Conservation (phyloP, 2,329 filamentous ascomycete genomes). For the Fusarium citri region DNA sequence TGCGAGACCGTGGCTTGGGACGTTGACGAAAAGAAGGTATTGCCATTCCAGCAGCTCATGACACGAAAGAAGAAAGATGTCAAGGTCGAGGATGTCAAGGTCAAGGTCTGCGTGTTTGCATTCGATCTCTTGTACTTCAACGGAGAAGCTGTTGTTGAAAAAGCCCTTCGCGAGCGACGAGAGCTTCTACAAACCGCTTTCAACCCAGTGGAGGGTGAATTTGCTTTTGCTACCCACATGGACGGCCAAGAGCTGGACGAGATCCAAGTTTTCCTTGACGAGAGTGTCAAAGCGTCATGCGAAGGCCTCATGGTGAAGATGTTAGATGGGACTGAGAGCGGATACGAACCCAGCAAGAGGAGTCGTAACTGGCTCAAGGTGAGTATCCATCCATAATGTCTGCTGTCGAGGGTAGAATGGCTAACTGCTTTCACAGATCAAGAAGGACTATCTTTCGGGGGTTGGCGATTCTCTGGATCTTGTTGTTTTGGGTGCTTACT, state of each 20-base stretch:
- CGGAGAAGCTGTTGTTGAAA: constrained; percentile 88
- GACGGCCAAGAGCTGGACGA: constrained; percentile 91
- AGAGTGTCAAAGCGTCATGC: constrained; percentile 94
- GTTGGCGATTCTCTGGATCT: constrained; percentile 96
- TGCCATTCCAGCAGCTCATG: constrained; percentile 98
- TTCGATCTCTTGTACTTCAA: constrained; percentile 96
- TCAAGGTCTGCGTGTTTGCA: constrained; percentile 97
- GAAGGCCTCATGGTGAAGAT: constrained; percentile 99
- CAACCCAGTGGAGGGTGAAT: constrained; percentile 84
- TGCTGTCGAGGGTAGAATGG: constrained; percentile 66
- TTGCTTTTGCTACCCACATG: constrained; percentile 87
- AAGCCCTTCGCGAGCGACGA: constrained; percentile 84
- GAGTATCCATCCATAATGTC: constrained; percentile 37
- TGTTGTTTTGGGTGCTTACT: constrained; percentile 93
- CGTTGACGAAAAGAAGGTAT: constrained; percentile 89
- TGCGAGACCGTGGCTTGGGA: constrained; percentile 99
- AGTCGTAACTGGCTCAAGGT: constrained; percentile 99
- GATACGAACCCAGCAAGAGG: constrained; percentile 95
- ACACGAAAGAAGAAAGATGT: constrained; percentile 98
- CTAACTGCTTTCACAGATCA: constrained; percentile 70
- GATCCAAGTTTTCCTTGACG: constrained; percentile 91
- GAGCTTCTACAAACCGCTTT: constrained; percentile 81
- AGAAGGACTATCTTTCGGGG: constrained; percentile 96
- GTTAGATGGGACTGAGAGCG: constrained; percentile 91
- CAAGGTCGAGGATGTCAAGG: constrained; percentile 92